These are phyloP conservation scores for Melampsora americana DNA, from an alignment of 1,284 basidiomycete species.

Conservation along the genomic window DNA sequence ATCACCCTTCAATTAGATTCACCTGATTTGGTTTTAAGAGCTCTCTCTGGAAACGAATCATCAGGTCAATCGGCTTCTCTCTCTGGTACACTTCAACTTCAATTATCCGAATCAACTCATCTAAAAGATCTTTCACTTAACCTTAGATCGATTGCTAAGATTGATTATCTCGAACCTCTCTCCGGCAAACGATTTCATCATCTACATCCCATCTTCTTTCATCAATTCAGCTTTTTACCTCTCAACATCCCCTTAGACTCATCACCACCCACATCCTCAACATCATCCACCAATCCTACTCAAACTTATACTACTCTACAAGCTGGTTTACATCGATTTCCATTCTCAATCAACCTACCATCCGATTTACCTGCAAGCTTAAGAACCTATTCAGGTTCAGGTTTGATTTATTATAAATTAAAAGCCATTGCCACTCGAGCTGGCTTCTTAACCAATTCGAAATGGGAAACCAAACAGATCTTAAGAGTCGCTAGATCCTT, in stretches of 20 bases:
- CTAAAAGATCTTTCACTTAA: slow-evolving; percentile 34
- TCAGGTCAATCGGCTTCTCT: slow-evolving; percentile 1
- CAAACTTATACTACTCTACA: slow-evolving; percentile 13
- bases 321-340: slow-evolving; percentile 27
- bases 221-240: slow-evolving; percentile 30
- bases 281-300: too few species aligned
- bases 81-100: slow-evolving; percentile 14
- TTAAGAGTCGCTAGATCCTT: slow-evolving; percentile 72
- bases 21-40: slow-evolving; percentile 16
- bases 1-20: slow-evolving; percentile 5
- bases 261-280: too few species aligned
- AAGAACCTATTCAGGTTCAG: slow-evolving; percentile 61
- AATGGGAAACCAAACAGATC: slow-evolving; percentile 65
- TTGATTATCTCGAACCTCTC: slow-evolving; percentile 27
- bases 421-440: slow-evolving; percentile 74
- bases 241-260: too few species aligned
- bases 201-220: slow-evolving; percentile 15
- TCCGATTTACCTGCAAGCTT: slow-evolving; percentile 76
- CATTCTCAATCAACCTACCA: slow-evolving; percentile 58
- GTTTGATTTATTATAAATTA: slow-evolving; percentile 76
- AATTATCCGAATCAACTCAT: slow-evolving; percentile 26
- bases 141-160: slow-evolving; percentile 11
- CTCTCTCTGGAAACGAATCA: neutral
- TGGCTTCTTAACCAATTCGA: slow-evolving; percentile 64
- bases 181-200: slow-evolving; percentile 37